Base-by-base conservation (phyloP, 2,329 filamentous ascomycete genomes). In the Fusarium sp. region DNA sequence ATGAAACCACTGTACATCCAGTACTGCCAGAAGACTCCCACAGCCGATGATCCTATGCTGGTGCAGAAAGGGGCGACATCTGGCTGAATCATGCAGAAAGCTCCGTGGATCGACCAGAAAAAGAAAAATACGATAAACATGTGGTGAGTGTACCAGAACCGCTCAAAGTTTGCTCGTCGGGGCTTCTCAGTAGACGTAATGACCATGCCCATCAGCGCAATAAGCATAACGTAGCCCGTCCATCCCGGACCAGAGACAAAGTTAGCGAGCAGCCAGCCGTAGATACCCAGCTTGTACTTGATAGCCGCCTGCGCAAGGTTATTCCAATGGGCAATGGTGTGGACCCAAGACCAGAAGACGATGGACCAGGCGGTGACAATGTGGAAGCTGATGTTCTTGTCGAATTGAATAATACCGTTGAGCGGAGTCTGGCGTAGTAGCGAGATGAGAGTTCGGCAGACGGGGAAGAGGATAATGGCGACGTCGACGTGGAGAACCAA, bases 121-220 rank as follows among this genome's bases (percentile, higher is more conserved):
- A 95, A 85, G 83, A 96, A 96, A 86, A 96, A 96, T 69, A 95
- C 76, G 80, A 95, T 88, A 78, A 96, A 96, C 78, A 96, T 87
- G 82, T 96, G 93, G 81, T 97, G 93, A 3, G 91, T 93, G 79
- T 94, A 95, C 93, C 93, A 97, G 85, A 96, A 97, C 26, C 92
- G 91, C 79, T 95, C 93, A 78, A 93, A 95, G 82, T 96, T 95
- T 65, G 91, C 91, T 55, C 92, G 89, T 51, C 92, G 87, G 11
- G 90, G 88, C 83, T 92, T 93, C 81, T 95, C 92, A 15, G 92
- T 83, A 10, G 92, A 93, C 1, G 93, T 96, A 26, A 90, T 75
- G 5, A 92, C 91, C 86, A 97, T 96, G 52, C 89, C 89, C 85
- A 92, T 94, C 50, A 97, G 82, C 10, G 90, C 88, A 61, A 92